These are phyloP conservation scores for Klebsormidium nitens DNA, from an alignment of 139 green algal genomes.

Conservation along the genomic window DNA sequence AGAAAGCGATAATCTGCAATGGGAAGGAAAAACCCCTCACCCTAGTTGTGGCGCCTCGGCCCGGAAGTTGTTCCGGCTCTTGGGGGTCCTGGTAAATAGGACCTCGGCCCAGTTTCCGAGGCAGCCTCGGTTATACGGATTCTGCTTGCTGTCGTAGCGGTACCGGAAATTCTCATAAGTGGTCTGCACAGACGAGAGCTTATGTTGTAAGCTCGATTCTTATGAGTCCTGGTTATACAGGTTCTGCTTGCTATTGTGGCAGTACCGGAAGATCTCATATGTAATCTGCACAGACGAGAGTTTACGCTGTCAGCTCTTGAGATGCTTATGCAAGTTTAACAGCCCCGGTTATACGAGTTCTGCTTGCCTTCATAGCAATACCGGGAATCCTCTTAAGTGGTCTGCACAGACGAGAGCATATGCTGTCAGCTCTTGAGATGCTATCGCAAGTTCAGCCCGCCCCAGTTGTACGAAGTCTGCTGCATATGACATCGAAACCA, in stretches of 20 bases:
- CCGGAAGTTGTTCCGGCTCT: slow-evolving; percentile 36
- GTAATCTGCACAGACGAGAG: too few relatives aligned
- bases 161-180: slow-evolving; percentile 98
- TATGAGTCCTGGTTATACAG: not conserved
- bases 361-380: not conserved
- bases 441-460: slow-evolving; percentile 21
- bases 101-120: slow-evolving; percentile 58
- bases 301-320: not conserved
- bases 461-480: not conserved
- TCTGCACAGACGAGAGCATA: too few relatives aligned
- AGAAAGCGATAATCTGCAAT: too few relatives aligned
- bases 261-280: too few relatives aligned
- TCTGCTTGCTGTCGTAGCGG: slow-evolving; percentile 45
- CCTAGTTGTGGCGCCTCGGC: slow-evolving; percentile 20
- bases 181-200: slow-evolving; percentile 58
- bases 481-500: not conserved
- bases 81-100: slow-evolving; percentile 27
- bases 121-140: slow-evolving; percentile 60
- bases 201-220: too few relatives aligned
- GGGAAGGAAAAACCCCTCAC: too few relatives aligned
- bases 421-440: slow-evolving; percentile 10
- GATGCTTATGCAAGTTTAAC: slow-evolving; percentile 34
- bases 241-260: not conserved
- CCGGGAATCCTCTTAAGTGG: too few relatives aligned
- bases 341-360: not conserved